phyloP scores from a whole-genome alignment of 2,329 filamentous ascomycete genomes.

The Aureobasidium sp. region DNA sequence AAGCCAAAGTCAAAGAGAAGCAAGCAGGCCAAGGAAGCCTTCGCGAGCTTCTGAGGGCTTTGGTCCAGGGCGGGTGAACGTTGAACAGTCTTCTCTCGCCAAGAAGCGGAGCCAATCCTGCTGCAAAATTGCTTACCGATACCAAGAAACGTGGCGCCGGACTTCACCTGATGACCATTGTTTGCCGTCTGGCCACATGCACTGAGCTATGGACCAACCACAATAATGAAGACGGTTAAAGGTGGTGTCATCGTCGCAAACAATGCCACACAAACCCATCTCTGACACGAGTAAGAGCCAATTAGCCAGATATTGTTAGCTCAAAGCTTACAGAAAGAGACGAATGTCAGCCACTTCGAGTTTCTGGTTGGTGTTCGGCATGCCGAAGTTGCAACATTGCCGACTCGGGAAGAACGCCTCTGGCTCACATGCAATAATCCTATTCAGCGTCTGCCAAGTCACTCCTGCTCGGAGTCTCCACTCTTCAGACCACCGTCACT shows the following conservation, averaged over 20 bases:
- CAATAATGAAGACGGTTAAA: background rate
- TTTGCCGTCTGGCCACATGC: background rate
- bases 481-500: background rate
- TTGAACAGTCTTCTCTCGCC: conserved; percentile 4
- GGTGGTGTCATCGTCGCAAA: background rate
- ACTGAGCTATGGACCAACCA: background rate
- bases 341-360: background rate
- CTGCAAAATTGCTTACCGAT: conserved; percentile 11
- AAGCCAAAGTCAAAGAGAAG: conserved; percentile 9
- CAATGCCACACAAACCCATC: too few relatives aligned
- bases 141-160: conserved; percentile 11
- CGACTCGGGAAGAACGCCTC: background rate
- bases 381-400: background rate
- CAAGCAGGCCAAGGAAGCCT: conserved; percentile 14
- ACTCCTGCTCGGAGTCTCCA: background rate
- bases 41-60: conserved; percentile 9
- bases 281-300: background rate
- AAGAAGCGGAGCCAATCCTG: conserved; percentile 6
- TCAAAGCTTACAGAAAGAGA: background rate
- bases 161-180: background rate
- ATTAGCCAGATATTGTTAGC: background rate
- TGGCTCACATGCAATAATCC: background rate
- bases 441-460: background rate
- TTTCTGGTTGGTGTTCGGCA: background rate
- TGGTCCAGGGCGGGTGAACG: background rate